These are phyloP conservation scores for Penicillium simplicissimum DNA, from an alignment of 495 filamentous ascomycete species.

Conservation along the genomic window DNA sequence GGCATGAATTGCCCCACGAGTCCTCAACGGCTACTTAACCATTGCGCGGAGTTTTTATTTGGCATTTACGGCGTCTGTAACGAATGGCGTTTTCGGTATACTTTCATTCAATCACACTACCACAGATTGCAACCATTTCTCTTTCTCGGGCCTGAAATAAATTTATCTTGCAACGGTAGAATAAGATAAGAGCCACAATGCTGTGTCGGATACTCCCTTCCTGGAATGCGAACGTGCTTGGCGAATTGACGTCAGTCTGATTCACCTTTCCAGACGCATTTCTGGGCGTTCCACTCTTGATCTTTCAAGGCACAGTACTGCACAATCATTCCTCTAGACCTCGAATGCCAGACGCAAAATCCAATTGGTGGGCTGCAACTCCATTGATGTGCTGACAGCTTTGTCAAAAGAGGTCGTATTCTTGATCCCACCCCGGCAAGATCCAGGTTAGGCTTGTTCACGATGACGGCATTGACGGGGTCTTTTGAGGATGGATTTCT, in stretches of 20 bases:
- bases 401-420: not conserved
- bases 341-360: not conserved
- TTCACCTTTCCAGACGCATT: not conserved
- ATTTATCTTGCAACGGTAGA: not conserved
- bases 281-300: not conserved
- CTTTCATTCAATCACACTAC: not conserved
- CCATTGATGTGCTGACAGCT: not conserved
- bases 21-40: conserved; percentile 10
- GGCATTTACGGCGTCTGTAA: conserved; percentile 13
- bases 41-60: conserved; percentile 17
- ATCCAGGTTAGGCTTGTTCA: conserved; percentile 4
- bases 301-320: not conserved
- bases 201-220: not conserved
- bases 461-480: conserved; percentile 17
- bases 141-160: not conserved
- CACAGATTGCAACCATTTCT: conserved; percentile 8
- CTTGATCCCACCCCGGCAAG: not conserved
- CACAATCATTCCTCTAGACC: not conserved
- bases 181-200: not conserved
- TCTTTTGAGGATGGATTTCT: not conserved
- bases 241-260: conserved; percentile 12
- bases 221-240: not conserved
- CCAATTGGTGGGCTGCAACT: not conserved
- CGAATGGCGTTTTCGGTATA: not conserved
- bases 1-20: not conserved